phyloP scores from a whole-genome alignment of 305 asterid genomes.

The Solanum hybrid region DNA sequence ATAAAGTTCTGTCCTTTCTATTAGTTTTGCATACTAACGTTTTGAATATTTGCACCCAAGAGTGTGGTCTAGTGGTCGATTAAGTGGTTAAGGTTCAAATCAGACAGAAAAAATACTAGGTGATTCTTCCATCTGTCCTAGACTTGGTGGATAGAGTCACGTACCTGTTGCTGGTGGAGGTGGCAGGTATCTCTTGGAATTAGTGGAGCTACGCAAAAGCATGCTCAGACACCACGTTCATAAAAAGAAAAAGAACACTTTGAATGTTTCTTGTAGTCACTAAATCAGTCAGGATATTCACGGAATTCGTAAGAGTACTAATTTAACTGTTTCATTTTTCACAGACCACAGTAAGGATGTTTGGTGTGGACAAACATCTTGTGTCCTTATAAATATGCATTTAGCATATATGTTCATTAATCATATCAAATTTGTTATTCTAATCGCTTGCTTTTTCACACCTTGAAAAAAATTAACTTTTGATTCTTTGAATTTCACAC shows the following conservation, averaged over 20 bases:
- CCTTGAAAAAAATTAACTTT: neutral
- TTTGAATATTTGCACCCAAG: neutral
- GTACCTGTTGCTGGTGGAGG: neutral
- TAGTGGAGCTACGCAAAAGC: neutral
- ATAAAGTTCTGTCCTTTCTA: no score
- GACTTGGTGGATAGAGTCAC: neutral
- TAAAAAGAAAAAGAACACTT: neutral
- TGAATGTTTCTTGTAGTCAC: neutral
- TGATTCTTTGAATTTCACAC: neutral
- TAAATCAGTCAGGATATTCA: neutral
- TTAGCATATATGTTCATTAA: neutral
- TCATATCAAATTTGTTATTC: neutral
- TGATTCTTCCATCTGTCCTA: neutral
- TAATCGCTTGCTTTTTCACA: neutral
- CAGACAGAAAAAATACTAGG: neutral
- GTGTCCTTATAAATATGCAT: neutral
- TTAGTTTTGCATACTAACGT: neutral
- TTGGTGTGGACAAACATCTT: neutral
- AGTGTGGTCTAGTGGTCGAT: neutral
- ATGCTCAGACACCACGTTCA: neutral
- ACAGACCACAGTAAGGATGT: neutral
- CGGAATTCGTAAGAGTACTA: neutral
- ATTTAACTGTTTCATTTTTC: neutral
- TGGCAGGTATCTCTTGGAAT: neutral
- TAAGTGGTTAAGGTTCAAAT: neutral